Conservation (phyloP, 2,329 filamentous ascomycete genomes). For the Teratosphaeria zuluensis region DNA sequence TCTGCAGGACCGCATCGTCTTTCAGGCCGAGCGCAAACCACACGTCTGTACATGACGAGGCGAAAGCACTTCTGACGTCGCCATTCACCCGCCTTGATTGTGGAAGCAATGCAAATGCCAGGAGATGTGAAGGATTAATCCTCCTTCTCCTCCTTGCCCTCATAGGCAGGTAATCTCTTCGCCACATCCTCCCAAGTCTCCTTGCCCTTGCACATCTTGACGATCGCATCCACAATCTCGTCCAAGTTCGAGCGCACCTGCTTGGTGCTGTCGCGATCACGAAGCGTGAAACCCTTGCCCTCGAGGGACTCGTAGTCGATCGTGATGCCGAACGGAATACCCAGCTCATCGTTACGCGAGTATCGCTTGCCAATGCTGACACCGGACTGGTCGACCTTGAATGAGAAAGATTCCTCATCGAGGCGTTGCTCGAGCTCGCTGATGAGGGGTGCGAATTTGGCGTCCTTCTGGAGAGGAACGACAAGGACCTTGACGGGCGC, state of each 20-base stretch:
- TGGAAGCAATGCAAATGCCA: not conserved
- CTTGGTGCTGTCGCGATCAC: slow-evolving; percentile 82
- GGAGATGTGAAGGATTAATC: not conserved
- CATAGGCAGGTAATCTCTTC: slow-evolving; percentile 72
- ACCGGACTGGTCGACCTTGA: slow-evolving; percentile 78
- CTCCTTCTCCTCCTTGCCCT: slow-evolving; percentile 51
- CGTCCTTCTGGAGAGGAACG: slow-evolving; percentile 74
- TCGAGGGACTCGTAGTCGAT: slow-evolving; percentile 92
- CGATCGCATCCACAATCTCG: slow-evolving; percentile 67
- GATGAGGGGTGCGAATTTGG: slow-evolving; percentile 70
- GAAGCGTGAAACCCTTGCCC: slow-evolving; percentile 74
- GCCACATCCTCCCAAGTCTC: slow-evolving; percentile 63
- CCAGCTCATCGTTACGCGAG: slow-evolving; percentile 88
- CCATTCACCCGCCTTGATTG: not conserved
- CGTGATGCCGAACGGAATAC: slow-evolving; percentile 87
- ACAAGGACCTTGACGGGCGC: slow-evolving; percentile 95
- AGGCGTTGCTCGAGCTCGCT: slow-evolving; percentile 65
- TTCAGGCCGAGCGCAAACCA: slow-evolving; percentile 1
- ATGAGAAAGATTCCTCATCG: slow-evolving; percentile 67
- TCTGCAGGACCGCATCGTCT: slow-evolving; percentile 1
- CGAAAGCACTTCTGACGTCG: not conserved
- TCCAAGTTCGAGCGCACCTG: slow-evolving; percentile 80
- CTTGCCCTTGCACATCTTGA: slow-evolving; percentile 51
- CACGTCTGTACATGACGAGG: not conserved
- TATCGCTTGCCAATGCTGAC: slow-evolving; percentile 93